These are phyloP conservation scores for Monosporascus sp. DNA, from an alignment of 2,329 filamentous ascomycete species.

Conservation along the genomic window DNA sequence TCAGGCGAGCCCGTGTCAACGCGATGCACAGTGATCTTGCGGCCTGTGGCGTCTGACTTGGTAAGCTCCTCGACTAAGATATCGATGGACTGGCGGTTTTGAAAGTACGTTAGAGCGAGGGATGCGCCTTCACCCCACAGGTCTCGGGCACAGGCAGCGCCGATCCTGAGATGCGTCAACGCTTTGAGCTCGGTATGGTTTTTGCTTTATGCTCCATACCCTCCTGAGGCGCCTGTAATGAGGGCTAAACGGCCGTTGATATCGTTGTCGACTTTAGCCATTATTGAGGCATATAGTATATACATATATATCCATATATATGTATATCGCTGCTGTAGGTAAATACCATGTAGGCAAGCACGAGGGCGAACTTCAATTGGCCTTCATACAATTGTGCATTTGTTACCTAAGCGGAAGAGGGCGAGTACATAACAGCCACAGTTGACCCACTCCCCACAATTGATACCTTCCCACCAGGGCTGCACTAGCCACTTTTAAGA, in stretches of 20 bases:
- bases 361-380: too few species aligned
- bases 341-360: too few species aligned
- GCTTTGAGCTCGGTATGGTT: not conserved
- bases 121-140: conserved; percentile 30
- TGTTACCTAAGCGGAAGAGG: too few species aligned
- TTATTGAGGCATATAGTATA: conserved; percentile 1
- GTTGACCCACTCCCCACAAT: too few species aligned
- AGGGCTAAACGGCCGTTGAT: conserved; percentile 29
- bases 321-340: too few species aligned
- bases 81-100: conserved; percentile 22
- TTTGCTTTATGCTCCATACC: conserved; percentile 14
- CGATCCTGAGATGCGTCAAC: conserved; percentile 23
- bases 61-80: conserved; percentile 22
- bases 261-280: conserved; percentile 27
- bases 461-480: too few species aligned
- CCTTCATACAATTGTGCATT: too few species aligned
- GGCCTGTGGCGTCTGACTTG: conserved; percentile 22
- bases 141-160: conserved; percentile 27
- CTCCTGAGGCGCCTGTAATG: conserved; percentile 31
- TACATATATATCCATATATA: too few species aligned
- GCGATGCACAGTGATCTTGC: conserved; percentile 47
- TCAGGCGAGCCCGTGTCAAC: conserved; percentile 52
- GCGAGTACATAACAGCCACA: conserved; percentile 4
- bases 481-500: too few species aligned
- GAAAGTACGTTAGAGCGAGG: conserved; percentile 28